A percentile compares a stretch with the other conserved stretches of the same genome.
Evolutionary conservation across 1,284 basidiomycete species (phyloP).

Genomic region (Termitomyces sp.): DNA sequence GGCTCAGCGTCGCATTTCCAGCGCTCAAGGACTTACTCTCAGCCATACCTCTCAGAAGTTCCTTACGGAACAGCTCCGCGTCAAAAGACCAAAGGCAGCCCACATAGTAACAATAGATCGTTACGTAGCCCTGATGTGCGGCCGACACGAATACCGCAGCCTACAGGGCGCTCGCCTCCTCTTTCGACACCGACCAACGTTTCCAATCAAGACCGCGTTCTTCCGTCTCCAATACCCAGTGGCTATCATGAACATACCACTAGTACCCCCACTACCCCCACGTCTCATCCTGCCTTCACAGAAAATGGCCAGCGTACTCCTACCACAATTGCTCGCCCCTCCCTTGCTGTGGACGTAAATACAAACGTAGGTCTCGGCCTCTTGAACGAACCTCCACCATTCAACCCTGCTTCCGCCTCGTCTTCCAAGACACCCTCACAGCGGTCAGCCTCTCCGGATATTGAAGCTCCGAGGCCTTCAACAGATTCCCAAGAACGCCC

Average conservation of each 20-base stretch:
- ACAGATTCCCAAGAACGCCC: constrained; percentile 73
- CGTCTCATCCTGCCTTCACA: neutral
- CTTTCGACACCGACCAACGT: constrained; percentile 3
- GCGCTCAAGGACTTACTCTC: constrained; percentile 56
- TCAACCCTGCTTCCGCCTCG: constrained; percentile 31
- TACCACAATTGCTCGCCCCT: constrained; percentile 23
- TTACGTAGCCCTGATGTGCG: constrained; percentile 26
- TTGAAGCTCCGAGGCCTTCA: constrained; percentile 42
- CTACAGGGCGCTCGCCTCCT: constrained; percentile 15
- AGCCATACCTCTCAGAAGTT: constrained; percentile 41
- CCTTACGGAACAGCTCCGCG: constrained; percentile 26
- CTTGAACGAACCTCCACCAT: constrained; percentile 47
- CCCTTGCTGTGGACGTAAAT: constrained; percentile 18
- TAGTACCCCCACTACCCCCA: constrained; percentile 1
- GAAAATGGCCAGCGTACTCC: constrained; percentile 23
- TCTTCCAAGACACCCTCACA: constrained; percentile 27
- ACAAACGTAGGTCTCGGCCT: constrained; percentile 28
- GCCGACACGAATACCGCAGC: constrained; percentile 37
- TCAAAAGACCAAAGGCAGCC: constrained; percentile 20
- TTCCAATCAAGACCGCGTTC: constrained; percentile 12
- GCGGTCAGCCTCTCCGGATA: constrained; percentile 20
- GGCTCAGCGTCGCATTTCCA: constrained; percentile 22
- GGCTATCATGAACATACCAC: constrained; percentile 17
- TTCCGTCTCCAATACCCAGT: constrained; percentile 13
- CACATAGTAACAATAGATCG: constrained; percentile 19